phyloP scores from a whole-genome alignment of 495 filamentous ascomycete genomes.

The Parathielavia hyrcaniae region DNA sequence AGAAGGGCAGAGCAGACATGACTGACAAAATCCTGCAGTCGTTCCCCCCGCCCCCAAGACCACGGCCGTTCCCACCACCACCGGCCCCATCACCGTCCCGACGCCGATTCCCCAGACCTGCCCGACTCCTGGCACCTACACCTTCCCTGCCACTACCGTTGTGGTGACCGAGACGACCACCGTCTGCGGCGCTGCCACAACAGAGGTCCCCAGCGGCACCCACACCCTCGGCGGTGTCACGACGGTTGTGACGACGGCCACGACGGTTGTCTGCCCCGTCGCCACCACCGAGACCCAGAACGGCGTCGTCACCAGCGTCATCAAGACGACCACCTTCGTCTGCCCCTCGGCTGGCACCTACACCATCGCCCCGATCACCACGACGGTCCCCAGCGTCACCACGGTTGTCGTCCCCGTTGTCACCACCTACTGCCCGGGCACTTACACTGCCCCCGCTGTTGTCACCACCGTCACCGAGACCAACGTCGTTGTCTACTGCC shows the following conservation, averaged over 20 bases:
- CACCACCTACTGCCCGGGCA: constrained; percentile 60
- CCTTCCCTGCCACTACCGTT: constrained; percentile 69
- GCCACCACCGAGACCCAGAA: constrained; percentile 58
- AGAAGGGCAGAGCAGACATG: background rate
- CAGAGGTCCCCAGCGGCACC: constrained; percentile 56
- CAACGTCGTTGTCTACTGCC: constrained; percentile 65
- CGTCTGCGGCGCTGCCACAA: constrained; percentile 59
- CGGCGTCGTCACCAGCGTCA: constrained; percentile 61
- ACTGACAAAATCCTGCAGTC: background rate
- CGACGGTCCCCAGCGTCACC: constrained; percentile 49
- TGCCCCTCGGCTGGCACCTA: constrained; percentile 77
- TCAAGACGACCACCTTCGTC: constrained; percentile 66
- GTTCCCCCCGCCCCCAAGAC: constrained; percentile 38
- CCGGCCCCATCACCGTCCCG: constrained; percentile 47
- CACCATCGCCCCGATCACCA: constrained; percentile 68
- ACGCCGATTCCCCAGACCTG: constrained; percentile 61
- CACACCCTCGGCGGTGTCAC: constrained; percentile 73
- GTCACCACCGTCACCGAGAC: constrained; percentile 64
- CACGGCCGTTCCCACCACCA: constrained; percentile 20
- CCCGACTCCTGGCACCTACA: constrained; percentile 69
- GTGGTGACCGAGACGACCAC: constrained; percentile 60
- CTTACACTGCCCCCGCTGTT: constrained; percentile 64
- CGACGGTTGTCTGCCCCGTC: constrained; percentile 67
- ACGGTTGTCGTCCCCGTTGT: constrained; percentile 61
- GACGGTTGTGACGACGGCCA: constrained; percentile 62